Conservation (phyloP, 768 basidiomycete genomes). For the Termitomyces sp. region DNA sequence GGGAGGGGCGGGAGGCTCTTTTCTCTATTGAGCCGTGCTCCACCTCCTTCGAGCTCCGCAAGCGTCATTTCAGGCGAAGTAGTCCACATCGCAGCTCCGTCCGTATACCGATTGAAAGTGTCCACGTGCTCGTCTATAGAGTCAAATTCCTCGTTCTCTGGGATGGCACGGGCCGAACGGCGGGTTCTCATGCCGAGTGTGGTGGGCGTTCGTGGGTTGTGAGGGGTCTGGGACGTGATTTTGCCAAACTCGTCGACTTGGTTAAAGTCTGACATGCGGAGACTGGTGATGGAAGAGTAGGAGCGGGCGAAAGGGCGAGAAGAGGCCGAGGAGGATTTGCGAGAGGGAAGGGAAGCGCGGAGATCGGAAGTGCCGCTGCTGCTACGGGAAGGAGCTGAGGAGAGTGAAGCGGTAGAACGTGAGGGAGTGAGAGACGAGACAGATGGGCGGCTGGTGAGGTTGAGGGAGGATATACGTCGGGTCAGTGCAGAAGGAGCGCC, state of each 20-base stretch:
- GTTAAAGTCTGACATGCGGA: neutral
- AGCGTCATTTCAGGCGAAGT: neutral
- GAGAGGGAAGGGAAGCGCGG: conserved; percentile 1
- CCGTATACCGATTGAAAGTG: neutral
- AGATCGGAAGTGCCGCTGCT: conserved; percentile 22
- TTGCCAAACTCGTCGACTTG: neutral
- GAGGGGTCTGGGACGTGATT: neutral
- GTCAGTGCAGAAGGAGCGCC: conserved; percentile 66
- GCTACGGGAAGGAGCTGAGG: conserved; percentile 20
- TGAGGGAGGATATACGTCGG: conserved; percentile 52
- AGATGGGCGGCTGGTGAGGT: conserved; percentile 41
- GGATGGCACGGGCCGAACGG: neutral
- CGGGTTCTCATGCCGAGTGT: neutral
- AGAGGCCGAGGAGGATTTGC: neutral
- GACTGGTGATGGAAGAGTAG: neutral
- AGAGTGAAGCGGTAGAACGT: conserved; percentile 7
- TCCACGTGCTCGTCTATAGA: neutral
- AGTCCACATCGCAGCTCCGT: neutral
- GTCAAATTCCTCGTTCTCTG: neutral
- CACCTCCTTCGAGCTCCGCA: neutral
- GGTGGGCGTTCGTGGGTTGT: neutral
- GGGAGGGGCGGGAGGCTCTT: conserved; percentile 1
- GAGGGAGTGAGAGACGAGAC: conserved; percentile 32
- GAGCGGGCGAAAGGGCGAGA: neutral
- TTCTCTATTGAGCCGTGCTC: neutral